Evolutionary conservation across 495 filamentous ascomycete species (phyloP), one percentile per base, ranked within the genome.

Genomic region (Podospora conica): DNA sequence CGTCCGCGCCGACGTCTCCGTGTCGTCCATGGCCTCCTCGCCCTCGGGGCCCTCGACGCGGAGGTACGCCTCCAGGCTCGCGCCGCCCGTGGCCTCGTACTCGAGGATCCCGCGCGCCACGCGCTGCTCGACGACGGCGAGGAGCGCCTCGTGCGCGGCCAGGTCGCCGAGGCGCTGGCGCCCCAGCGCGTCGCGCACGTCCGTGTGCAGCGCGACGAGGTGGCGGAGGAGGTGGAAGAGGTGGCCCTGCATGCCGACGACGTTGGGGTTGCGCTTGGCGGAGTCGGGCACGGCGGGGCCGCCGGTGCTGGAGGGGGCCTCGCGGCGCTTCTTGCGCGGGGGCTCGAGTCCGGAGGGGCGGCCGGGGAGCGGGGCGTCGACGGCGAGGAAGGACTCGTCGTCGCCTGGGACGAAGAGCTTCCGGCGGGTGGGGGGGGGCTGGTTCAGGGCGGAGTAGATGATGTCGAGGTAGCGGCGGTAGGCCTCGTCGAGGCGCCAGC

Each of bases 381-480:
- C 21, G 11, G 65, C 63, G 25, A 81, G 56, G 76, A 78, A 80
- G 0, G 70, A 64, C 27, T 73, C 76, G 28, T 78, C 78, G 67
- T 91, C 90, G 3, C 86, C 89, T 3, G 88, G 87, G 5, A 94
- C 73, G 73, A 91, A 96, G 9, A 97, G 83, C 2, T 89, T 89
- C 63, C 83, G 80, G 59, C 93, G 80, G 28, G 74, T 70, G 1
- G 92, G 92, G 9, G 83, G 82, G 3, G 84, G 77, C 54, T 78
- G 70, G 31, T 86, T 84, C 0, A 94, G 80, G 15, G 92, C 88
- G 70, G 93, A 81, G 71, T 96, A 87, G 48, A 98, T 80, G 61
- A 98, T 95, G 70, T 96, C 91, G 72, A 97, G 78, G 70, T 98
- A 98, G 33, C 95, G 83, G 55, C 96, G 80, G 56, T 95, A 84